Evolutionary conservation across 129 eudicot genomes (phyloP).

Genomic region (Mikania micrantha): DNA sequence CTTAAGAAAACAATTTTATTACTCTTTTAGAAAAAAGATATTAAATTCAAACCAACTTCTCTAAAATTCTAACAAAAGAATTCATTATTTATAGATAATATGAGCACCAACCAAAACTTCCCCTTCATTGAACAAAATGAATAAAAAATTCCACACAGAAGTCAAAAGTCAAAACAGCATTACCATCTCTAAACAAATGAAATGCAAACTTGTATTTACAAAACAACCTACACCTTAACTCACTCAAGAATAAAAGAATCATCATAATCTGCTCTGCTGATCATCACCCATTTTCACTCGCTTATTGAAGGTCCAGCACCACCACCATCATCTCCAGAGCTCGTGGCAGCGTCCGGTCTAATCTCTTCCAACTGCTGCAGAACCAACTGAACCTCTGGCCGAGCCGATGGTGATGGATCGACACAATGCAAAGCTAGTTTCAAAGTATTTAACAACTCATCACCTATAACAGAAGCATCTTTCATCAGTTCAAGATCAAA

Average conservation of each 20-base stretch:
- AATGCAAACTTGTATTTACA: conserved; percentile 31
- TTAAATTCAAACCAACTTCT: no score
- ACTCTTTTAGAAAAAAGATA: no score
- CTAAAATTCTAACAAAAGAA: no score
- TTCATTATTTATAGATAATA: no score
- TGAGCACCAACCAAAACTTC: conserved; percentile 20
- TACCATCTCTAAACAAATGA: not conserved
- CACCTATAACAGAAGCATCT: conserved; percentile 80
- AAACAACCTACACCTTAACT: not conserved
- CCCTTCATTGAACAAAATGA: conserved; percentile 33
- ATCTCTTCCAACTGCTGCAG: conserved; percentile 84
- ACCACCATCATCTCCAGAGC: conserved; percentile 47
- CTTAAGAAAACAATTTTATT: no score
- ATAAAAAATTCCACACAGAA: conserved; percentile 21
- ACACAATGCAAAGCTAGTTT: conserved; percentile 89
- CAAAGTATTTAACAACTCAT: conserved; percentile 77
- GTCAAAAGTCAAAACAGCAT: not conserved
- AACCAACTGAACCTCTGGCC: conserved; percentile 74
- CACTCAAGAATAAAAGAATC: conserved; percentile 74
- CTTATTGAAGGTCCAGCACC: conserved; percentile 41
- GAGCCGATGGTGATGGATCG: conserved; percentile 74
- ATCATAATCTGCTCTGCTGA: conserved; percentile 2
- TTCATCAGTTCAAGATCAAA: conserved; percentile 80
- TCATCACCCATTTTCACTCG: conserved; percentile 26
- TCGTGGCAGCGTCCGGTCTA: conserved; percentile 49